Evolutionary conservation across 1,139 yeast species (phyloP), one percentile per base, ranked within the genome.

Genomic region (Groenewaldozyma auringiensis): DNA sequence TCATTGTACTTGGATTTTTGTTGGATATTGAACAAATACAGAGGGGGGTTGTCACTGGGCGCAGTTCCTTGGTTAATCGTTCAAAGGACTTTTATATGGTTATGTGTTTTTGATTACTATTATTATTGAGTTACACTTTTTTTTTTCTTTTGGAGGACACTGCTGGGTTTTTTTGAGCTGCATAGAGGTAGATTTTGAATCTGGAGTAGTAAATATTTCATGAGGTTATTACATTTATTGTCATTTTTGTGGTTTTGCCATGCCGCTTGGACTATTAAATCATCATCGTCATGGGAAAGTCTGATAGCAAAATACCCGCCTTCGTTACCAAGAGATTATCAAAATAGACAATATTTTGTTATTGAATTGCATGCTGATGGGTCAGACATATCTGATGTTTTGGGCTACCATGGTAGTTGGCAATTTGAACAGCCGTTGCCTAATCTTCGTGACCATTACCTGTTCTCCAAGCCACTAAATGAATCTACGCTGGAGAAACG

Each of bases 361-460:
- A 58, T 63, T 32, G 63, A 63, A 37, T 50, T 63, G 16, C 11
- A 25, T 25, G 50, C 47, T 29, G 48, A 45, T 9, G 42, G 36
- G 3, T 40, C 46, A 9, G 53, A 51, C 22, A 55, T 50, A 17
- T 41, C 18, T 2, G 32, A 35, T 16, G 49, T 51, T 41, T 45
- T 25, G n/a, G 31, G 21, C 18, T 36, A 21, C 14, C 44, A 43
- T 1, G 38, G 51, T 14, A 56, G 53, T 14, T 62, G 66, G 60
- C 42, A 49, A 20, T 63, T 57, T 41, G 68, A 65, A 46, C 64
- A 61, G 43, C 58, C 59, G 3, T 34, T 65, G 11, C 63, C 61
- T 18, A 48, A 59, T 13, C 45, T 65, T n/a, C 47, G 51, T n/a
- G 49, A 63, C 49, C 65, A 63, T 41, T 61, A 62, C 46, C 50